Evolutionary conservation across 1,139 yeast species (phyloP).

Genomic region (Taphrina deformans): DNA sequence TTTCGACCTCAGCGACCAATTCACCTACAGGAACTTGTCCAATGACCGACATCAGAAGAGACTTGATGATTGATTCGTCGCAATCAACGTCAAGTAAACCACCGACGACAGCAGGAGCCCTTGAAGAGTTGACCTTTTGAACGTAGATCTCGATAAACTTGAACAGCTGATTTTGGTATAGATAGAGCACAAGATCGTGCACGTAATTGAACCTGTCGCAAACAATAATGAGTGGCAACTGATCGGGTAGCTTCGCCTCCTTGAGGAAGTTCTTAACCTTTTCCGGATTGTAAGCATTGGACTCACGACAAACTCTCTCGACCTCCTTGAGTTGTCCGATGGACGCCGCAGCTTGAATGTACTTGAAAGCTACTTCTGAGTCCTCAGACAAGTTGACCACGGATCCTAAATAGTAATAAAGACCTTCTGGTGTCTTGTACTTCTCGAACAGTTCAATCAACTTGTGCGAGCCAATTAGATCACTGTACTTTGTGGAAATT

Average conservation of each 20-base stretch:
- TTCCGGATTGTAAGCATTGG: conserved; percentile 92
- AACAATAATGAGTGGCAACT: conserved; percentile 91
- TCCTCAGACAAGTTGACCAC: conserved; percentile 93
- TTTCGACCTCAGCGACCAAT: conserved; percentile 90
- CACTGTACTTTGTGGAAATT: conserved; percentile 95
- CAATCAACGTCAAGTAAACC: conserved; percentile 96
- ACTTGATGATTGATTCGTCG: conserved; percentile 84
- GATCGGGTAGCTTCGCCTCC: conserved; percentile 91
- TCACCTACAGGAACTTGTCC: conserved; percentile 94
- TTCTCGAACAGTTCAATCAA: conserved; percentile 91
- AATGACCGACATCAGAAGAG: conserved; percentile 75
- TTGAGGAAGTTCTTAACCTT: conserved; percentile 95
- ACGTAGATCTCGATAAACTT: conserved; percentile 96
- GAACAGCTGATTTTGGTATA: conserved; percentile 92
- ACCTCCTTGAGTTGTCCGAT: conserved; percentile 90
- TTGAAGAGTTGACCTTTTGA: conserved; percentile 92
- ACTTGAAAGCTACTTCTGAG: conserved; percentile 91
- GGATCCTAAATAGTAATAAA: conserved; percentile 88
- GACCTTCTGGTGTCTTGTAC: conserved; percentile 86
- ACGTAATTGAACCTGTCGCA: conserved; percentile 91
- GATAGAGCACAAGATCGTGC: conserved; percentile 87
- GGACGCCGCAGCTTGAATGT: conserved; percentile 90
- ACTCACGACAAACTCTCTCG: conserved; percentile 92
- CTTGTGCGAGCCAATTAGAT: conserved; percentile 80
- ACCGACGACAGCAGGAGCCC: conserved; percentile 95